phyloP scores from a whole-genome alignment of 176 grass and related monocot genomes.

The Stipa capillata region DNA sequence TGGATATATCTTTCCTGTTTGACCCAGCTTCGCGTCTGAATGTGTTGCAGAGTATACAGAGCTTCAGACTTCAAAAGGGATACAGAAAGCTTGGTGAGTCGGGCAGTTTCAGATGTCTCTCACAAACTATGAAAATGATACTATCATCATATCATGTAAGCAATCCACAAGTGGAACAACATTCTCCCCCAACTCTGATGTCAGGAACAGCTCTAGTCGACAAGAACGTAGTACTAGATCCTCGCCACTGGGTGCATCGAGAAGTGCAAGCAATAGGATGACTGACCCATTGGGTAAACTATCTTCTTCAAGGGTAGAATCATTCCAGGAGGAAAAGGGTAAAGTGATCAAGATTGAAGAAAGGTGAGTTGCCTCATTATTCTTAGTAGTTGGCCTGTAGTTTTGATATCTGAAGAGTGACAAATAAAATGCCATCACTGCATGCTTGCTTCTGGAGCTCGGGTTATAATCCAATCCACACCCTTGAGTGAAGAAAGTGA shows the following conservation, averaged over 20 bases:
- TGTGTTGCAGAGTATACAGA: slow-evolving; percentile 36
- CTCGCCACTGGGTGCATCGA: slow-evolving; percentile 62
- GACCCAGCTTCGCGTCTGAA: too few species aligned
- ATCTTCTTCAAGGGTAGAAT: slow-evolving; percentile 64
- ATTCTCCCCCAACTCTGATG: slow-evolving; percentile 47
- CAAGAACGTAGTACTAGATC: slow-evolving; percentile 49
- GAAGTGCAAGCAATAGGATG: slow-evolving; percentile 69
- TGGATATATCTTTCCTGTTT: too few species aligned
- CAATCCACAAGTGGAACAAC: slow-evolving; percentile 49
- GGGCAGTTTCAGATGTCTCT: slow-evolving; percentile 55
- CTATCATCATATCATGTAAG: slow-evolving; percentile 71
- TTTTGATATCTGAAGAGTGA: slow-evolving; percentile 23
- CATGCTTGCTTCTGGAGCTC: slow-evolving; percentile 98
- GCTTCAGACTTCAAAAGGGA: slow-evolving; percentile 38
- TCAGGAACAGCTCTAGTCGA: slow-evolving; percentile 30
- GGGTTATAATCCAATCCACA: slow-evolving; percentile 84
- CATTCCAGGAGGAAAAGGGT: slow-evolving; percentile 75
- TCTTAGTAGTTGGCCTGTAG: not conserved
- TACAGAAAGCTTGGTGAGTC: slow-evolving; percentile 33
- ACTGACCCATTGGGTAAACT: slow-evolving; percentile 45
- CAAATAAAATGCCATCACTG: slow-evolving; percentile 16
- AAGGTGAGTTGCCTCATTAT: slow-evolving; percentile 63
- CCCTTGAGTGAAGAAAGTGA: slow-evolving; percentile 69
- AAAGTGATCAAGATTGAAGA: slow-evolving; percentile 95
- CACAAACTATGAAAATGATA: slow-evolving; percentile 69